These are phyloP conservation scores for Sporothrix luriei DNA, from an alignment of 2,329 filamentous ascomycete genomes.

Conservation along the genomic window DNA sequence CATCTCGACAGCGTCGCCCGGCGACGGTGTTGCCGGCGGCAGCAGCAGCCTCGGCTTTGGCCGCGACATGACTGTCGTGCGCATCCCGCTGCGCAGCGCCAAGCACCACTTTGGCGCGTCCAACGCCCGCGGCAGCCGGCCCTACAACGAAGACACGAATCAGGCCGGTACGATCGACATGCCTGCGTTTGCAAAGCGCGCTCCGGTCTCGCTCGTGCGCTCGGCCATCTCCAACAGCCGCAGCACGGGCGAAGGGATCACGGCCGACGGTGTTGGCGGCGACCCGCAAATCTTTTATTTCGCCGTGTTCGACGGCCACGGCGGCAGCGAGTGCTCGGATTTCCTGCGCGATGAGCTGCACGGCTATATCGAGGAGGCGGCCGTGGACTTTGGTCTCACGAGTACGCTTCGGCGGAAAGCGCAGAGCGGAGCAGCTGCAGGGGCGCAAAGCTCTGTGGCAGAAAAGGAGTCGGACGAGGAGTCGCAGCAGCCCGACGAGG, in stretches of 20 bases:
- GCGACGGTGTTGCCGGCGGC: slow-evolving; percentile 54
- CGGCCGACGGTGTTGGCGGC: slow-evolving; percentile 71
- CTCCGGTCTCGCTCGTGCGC: slow-evolving; percentile 64
- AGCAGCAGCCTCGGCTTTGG: slow-evolving; percentile 41
- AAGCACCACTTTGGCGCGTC: slow-evolving; percentile 93
- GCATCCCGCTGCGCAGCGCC: slow-evolving; percentile 87
- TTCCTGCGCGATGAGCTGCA: slow-evolving; percentile 85
- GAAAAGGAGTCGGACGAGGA: slow-evolving; percentile 3
- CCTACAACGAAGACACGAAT: slow-evolving; percentile 90
- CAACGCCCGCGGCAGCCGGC: slow-evolving; percentile 76
- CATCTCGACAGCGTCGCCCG: slow-evolving; percentile 39
- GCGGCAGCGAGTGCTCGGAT: slow-evolving; percentile 82
- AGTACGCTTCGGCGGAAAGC: slow-evolving; percentile 66
- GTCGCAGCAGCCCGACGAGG: background rate
- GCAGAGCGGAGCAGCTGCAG: slow-evolving; percentile 35
- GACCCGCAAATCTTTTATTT: slow-evolving; percentile 98
- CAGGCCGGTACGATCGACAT: slow-evolving; percentile 92
- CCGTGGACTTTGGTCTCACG: slow-evolving; percentile 72
- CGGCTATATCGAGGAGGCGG: slow-evolving; percentile 82
- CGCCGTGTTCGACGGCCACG: slow-evolving; percentile 94
- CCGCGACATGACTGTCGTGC: slow-evolving; percentile 87
- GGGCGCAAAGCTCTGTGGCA: slow-evolving; percentile 9
- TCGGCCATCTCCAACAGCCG: slow-evolving; percentile 53
- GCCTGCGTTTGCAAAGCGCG: slow-evolving; percentile 85
- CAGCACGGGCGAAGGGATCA: slow-evolving; percentile 62